Evolutionary conservation across 2,329 filamentous ascomycete species (phyloP), one percentile per base, ranked within the genome.

Genomic region (Dothidotthia symphoricarpi): DNA sequence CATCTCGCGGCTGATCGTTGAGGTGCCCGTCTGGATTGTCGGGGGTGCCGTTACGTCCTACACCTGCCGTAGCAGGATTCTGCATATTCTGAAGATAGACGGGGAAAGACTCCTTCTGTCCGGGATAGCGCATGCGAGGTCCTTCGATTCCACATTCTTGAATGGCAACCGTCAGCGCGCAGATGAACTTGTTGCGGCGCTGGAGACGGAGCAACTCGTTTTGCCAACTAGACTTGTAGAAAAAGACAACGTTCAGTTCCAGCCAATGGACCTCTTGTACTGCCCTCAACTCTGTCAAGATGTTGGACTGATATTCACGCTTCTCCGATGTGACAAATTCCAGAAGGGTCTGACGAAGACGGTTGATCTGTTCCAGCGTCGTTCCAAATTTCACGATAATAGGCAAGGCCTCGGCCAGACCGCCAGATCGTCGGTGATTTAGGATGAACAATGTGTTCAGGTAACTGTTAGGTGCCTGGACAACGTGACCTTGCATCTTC

Each of bases 201-300:
- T 86, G 87, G 2, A 97, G 78, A 70, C 91, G 89, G 16, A 96
- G 75, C 29, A 94, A 75, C 63, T 97, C 91, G 62, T 96, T 96
- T 64, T 97, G 91, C 80, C 86, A 96, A 66, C 91, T 96, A 42
- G 85, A 88, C 68, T 96, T 96, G 77, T 96, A 95, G 74, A 96
- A 96, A 74, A 95, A 95, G 58, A 96, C 83, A 39, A 97, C 82
- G 67, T 95, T 96, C 59, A 96, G 77, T 3, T 83, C 89, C 59
- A 95, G 83, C 5, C 85, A 86, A 62, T 91, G 88, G 24, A 89
- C 87, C 55, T 95, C 84, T 16, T 83, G 81, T 34, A 97, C 82
- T 7, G 82, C 81, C 16, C 80, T 81, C 53, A 97, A 74, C 67
- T 95, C 89, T 0, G 88, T 94, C 25, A 95, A 78, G 40, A 95